Percentiles rank a stretch among this genome's conserved stretches.
Evolutionary conservation across 441 rosid species (phyloP).

Genomic region (Gossypium davidsonii): DNA sequence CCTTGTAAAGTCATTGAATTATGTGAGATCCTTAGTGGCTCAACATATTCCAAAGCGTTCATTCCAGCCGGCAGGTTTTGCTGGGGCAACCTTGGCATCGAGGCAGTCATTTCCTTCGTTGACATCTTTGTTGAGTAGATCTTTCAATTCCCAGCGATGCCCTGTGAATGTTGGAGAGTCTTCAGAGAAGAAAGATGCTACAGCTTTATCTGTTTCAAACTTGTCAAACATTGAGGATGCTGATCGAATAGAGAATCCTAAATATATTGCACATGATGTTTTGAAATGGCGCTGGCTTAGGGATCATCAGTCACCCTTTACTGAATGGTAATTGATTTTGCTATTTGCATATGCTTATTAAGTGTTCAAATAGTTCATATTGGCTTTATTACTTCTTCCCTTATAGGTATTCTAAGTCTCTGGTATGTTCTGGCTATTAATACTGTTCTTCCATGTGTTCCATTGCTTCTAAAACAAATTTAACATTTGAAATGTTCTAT

Average conservation of each 20-base stretch:
- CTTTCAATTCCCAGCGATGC: slow-evolving; percentile 74
- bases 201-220: slow-evolving; percentile 50
- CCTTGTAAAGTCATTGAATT: slow-evolving; percentile 88
- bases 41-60: slow-evolving; percentile 77
- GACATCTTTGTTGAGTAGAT: slow-evolving; percentile 79
- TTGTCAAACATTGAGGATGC: slow-evolving; percentile 60
- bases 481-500: slow-evolving; percentile 15
- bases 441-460: slow-evolving; percentile 2
- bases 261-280: slow-evolving; percentile 69
- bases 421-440: not conserved
- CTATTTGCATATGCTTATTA: slow-evolving; percentile 3
- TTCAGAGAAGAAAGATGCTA: slow-evolving; percentile 57
- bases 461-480: slow-evolving; percentile 5
- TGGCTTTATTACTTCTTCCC: not conserved
- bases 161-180: slow-evolving; percentile 64
- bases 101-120: slow-evolving; percentile 71
- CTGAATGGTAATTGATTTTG: slow-evolving; percentile 59
- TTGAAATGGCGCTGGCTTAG: slow-evolving; percentile 91
- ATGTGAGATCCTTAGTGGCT: slow-evolving; percentile 90
- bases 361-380: not conserved
- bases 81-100: slow-evolving; percentile 72
- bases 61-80: slow-evolving; percentile 84
- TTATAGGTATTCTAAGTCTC: not conserved
- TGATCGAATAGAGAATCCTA: slow-evolving; percentile 54
- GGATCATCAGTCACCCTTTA: slow-evolving; percentile 52